phyloP scores from a whole-genome alignment of 176 grass and related monocot species.

The Avena insularis region DNA sequence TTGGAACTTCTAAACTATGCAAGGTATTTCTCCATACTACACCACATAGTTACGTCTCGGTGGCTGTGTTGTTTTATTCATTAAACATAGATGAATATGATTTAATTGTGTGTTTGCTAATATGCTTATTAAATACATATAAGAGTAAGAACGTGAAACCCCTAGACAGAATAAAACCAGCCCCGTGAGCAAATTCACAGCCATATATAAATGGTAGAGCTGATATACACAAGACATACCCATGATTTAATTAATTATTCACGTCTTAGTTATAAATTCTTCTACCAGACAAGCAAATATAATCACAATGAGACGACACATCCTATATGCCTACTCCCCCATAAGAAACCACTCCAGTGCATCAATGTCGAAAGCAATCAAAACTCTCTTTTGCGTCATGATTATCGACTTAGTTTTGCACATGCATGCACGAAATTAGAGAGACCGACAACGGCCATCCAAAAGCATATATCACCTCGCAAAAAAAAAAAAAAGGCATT shows the following conservation, averaged over 20 bases:
- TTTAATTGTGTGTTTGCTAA: neutral
- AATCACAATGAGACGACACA: slow-evolving; percentile 17
- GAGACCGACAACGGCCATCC: slow-evolving; percentile 7
- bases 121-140: neutral
- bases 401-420: slow-evolving; percentile 20
- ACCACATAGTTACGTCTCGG: too few relatives aligned
- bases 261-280: neutral
- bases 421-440: slow-evolving; percentile 19
- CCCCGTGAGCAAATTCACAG: neutral
- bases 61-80: too few relatives aligned
- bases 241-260: slow-evolving; percentile 12
- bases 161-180: slow-evolving; percentile 14
- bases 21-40: too few relatives aligned
- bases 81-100: too few relatives aligned
- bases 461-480: neutral
- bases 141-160: neutral
- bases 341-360: slow-evolving; percentile 32
- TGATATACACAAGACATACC: neutral
- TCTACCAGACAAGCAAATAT: slow-evolving; percentile 8
- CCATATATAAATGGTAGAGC: neutral
- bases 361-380: slow-evolving; percentile 14
- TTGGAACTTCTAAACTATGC: neutral
- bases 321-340: slow-evolving; percentile 16
- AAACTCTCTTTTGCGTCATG: slow-evolving; percentile 20
- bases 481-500: neutral